phyloP scores from a whole-genome alignment of 2,329 filamentous ascomycete genomes.

The Aciculosporium take region DNA sequence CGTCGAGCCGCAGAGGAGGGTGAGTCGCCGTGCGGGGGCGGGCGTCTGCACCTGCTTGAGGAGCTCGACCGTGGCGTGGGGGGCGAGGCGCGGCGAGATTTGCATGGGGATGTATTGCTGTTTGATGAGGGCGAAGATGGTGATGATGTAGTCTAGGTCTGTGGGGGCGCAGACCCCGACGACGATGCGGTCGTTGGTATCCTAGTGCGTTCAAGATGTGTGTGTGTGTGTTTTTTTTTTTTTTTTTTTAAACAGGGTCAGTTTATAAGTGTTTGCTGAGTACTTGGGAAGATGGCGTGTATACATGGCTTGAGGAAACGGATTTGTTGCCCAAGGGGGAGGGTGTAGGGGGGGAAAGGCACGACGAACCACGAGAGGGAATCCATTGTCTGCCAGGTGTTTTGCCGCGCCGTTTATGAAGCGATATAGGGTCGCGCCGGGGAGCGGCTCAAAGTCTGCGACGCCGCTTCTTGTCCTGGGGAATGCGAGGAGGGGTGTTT shows the following conservation, averaged over 20 bases:
- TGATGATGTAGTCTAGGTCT: conserved; percentile 25
- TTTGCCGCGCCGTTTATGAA: neutral
- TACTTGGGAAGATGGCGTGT: too few relatives aligned
- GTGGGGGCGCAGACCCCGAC: conserved; percentile 40
- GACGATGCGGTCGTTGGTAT: neutral
- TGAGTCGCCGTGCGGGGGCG: neutral
- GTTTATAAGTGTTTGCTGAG: too few relatives aligned
- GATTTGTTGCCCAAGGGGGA: too few relatives aligned
- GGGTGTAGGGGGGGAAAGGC: neutral
- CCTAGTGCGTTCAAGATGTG: too few relatives aligned
- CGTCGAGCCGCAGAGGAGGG: neutral
- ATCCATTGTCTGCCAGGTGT: neutral
- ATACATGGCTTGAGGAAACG: too few relatives aligned
- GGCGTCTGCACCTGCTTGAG: neutral
- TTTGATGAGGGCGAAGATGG: conserved; percentile 1
- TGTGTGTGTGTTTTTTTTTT: too few relatives aligned
- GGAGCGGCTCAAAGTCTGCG: neutral
- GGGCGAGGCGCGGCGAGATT: neutral
- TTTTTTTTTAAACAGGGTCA: too few relatives aligned
- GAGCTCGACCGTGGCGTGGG: neutral
- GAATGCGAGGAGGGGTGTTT: neutral
- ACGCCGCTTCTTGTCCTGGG: neutral
- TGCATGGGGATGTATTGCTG: neutral
- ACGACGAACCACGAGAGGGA: neutral
- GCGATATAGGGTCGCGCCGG: neutral